These are phyloP conservation scores for Rutstroemia sp. DNA, from an alignment of 2,329 filamentous ascomycete genomes.

Conservation along the genomic window DNA sequence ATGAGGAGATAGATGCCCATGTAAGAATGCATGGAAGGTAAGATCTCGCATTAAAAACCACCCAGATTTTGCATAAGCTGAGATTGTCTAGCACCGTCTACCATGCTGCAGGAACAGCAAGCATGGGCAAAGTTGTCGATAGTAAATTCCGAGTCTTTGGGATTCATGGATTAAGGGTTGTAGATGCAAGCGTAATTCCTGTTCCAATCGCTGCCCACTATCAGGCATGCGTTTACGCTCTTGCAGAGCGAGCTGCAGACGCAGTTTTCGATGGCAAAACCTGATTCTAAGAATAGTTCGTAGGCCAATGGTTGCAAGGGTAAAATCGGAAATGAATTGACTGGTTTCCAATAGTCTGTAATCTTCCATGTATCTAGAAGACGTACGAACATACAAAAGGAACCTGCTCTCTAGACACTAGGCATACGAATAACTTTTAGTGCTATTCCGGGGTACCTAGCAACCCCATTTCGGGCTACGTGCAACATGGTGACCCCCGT, in stretches of 20 bases:
- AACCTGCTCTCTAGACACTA: too few relatives aligned
- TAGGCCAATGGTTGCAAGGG: too few relatives aligned
- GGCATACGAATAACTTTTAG: too few relatives aligned
- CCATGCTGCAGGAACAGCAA: slow-evolving; percentile 47
- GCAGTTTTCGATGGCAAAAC: background rate
- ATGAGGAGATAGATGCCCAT: slow-evolving; percentile 39
- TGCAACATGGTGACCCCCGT: too few relatives aligned
- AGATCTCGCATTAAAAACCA: background rate
- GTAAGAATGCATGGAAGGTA: slow-evolving; percentile 28
- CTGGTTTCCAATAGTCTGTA: too few relatives aligned
- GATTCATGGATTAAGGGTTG: slow-evolving; percentile 12
- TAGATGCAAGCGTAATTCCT: slow-evolving; percentile 12
- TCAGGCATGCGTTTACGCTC: background rate
- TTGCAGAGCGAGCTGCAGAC: background rate
- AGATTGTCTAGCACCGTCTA: slow-evolving; percentile 27
- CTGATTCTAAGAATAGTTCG: too few relatives aligned
- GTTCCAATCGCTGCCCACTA: background rate
- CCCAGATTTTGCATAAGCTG: slow-evolving; percentile 6
- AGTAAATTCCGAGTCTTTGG: slow-evolving; percentile 14
- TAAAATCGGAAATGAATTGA: too few relatives aligned
- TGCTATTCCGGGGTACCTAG: too few relatives aligned
- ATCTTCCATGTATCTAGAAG: too few relatives aligned
- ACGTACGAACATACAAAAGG: too few relatives aligned
- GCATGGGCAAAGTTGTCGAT: slow-evolving; percentile 41
- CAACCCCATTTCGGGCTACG: too few relatives aligned